These are phyloP conservation scores for Begonia masoniana DNA, from an alignment of 306 rosid species.

Conservation along the genomic window DNA sequence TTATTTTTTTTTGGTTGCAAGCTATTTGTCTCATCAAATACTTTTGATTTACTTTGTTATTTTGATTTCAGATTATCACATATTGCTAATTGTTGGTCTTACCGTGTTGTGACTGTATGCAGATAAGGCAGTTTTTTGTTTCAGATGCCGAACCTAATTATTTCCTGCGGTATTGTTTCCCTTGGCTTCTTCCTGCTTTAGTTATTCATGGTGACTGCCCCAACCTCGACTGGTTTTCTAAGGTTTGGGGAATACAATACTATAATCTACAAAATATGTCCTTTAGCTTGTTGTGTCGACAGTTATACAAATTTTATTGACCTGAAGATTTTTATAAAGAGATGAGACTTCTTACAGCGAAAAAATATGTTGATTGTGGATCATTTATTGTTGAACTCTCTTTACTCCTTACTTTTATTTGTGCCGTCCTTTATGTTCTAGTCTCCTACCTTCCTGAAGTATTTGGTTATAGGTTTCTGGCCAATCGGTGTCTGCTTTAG, in stretches of 20 bases:
- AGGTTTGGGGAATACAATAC: conserved; percentile 19
- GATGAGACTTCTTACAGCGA: too few species aligned
- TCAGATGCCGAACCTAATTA: conserved; percentile 61
- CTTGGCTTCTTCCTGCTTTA: conserved; percentile 89
- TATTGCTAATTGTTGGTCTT: not conserved
- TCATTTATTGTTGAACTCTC: conserved; percentile 1
- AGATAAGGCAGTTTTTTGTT: conserved; percentile 74
- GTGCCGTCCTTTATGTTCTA: not conserved
- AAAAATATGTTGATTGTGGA: not conserved
- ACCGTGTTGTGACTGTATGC: conserved; percentile 15
- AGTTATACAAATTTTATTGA: too few species aligned
- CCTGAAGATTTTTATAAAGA: too few species aligned
- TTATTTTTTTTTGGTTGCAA: too few species aligned
- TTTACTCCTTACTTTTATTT: conserved; percentile 10
- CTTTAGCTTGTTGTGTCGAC: too few species aligned
- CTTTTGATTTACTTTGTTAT: too few species aligned
- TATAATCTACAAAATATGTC: not conserved
- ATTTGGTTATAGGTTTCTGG: conserved; percentile 50
- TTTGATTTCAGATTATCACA: too few species aligned
- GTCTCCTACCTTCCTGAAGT: conserved; percentile 1
- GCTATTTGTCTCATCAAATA: too few species aligned
- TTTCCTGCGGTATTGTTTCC: conserved; percentile 71
- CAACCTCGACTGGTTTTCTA: conserved; percentile 62
- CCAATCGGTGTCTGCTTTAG: conserved; percentile 48
- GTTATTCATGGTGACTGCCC: conserved; percentile 48